Conservation (phyloP, 2,329 filamentous ascomycete genomes). For the Colletotrichum zoysiae region DNA sequence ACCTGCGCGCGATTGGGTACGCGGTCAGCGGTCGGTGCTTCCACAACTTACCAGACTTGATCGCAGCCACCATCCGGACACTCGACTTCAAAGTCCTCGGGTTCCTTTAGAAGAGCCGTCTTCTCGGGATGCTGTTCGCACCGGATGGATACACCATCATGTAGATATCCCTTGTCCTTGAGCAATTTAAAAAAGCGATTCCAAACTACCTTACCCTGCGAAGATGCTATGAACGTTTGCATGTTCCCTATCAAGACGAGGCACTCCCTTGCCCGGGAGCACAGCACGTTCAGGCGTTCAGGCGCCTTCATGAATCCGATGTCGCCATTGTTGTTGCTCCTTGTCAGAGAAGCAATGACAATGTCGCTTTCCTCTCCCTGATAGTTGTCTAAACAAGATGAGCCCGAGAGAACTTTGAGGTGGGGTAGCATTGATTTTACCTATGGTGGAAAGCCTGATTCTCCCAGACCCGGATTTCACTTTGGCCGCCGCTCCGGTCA, state of each 20-base stretch:
- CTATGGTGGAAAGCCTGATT: slow-evolving; percentile 77
- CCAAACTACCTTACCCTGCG: slow-evolving; percentile 71
- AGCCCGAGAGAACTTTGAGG: background rate
- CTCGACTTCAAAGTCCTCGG: slow-evolving; percentile 69
- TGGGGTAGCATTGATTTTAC: slow-evolving; percentile 55
- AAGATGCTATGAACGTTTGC: slow-evolving; percentile 72
- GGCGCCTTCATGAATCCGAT: slow-evolving; percentile 78
- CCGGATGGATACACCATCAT: slow-evolving; percentile 70
- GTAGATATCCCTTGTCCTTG: slow-evolving; percentile 63
- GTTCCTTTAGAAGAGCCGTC: slow-evolving; percentile 58
- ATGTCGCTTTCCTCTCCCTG: slow-evolving; percentile 84
- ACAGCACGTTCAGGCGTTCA: slow-evolving; percentile 77
- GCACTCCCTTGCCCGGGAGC: slow-evolving; percentile 74
- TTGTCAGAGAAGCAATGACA: slow-evolving; percentile 75
- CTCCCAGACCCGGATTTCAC: slow-evolving; percentile 58
- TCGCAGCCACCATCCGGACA: slow-evolving; percentile 80
- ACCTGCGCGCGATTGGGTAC: background rate
- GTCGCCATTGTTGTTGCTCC: slow-evolving; percentile 73
- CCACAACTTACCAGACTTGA: slow-evolving; percentile 67
- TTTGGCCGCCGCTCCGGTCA: slow-evolving; percentile 65
- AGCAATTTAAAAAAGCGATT: slow-evolving; percentile 67
- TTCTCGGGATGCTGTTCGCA: slow-evolving; percentile 71
- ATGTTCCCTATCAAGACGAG: slow-evolving; percentile 79
- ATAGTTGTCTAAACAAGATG: slow-evolving; percentile 72
- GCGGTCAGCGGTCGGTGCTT: background rate